A percentile compares a stretch with the other conserved stretches of the same genome.
Evolutionary conservation across 1,284 basidiomycete genomes (phyloP).

Genomic region (Boletellus dicymbophilus): DNA sequence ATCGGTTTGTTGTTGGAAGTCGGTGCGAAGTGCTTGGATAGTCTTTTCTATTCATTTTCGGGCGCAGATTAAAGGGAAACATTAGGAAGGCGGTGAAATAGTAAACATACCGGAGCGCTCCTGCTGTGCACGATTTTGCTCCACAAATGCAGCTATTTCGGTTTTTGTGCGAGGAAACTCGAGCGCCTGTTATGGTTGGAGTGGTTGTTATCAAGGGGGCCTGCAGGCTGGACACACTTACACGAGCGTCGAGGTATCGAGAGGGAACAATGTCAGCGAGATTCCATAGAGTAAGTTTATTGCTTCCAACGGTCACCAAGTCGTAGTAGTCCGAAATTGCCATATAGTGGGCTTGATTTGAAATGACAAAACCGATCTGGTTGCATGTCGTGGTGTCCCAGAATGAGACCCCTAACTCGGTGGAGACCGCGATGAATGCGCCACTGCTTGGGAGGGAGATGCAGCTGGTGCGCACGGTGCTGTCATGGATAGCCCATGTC

Average conservation of each 20-base stretch:
- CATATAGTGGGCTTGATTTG: not conserved
- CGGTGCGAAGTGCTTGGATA: no score
- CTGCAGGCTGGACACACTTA: no score
- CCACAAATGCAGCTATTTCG: no score
- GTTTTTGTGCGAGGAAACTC: no score
- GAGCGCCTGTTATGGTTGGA: no score
- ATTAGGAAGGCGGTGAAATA: no score
- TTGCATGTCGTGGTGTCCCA: not conserved
- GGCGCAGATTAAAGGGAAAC: no score
- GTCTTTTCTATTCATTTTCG: no score
- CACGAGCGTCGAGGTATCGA: not conserved
- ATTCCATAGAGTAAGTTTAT: not conserved
- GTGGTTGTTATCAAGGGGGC: no score
- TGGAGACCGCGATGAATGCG: no score
- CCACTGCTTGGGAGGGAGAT: no score
- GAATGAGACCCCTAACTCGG: not conserved
- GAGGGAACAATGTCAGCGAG: not conserved
- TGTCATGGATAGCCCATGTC: not conserved
- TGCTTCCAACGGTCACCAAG: not conserved
- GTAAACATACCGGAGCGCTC: not conserved
- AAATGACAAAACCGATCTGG: not conserved
- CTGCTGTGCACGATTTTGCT: not conserved
- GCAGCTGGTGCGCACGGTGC: not conserved
- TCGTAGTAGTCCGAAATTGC: not conserved
- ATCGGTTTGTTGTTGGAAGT: no score